Evolutionary conservation across 495 filamentous ascomycete species (phyloP), one percentile per base, ranked within the genome.

Genomic region (Tuber aestivum): DNA sequence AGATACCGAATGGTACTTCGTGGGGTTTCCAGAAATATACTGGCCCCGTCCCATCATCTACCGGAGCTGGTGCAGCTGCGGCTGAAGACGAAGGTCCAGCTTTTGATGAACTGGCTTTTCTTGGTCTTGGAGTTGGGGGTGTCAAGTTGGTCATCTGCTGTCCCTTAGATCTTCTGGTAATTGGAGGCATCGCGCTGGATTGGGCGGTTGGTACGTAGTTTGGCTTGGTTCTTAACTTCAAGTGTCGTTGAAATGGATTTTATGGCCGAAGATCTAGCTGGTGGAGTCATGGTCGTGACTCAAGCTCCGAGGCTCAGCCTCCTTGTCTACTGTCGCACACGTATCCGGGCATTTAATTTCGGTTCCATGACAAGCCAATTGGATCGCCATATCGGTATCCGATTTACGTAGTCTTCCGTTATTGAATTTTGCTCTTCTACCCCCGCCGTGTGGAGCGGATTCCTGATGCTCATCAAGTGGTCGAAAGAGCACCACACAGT

Each of bases 1-100:
- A 80, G 70, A 81, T 80, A 7, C 82, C 84, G 69, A 82, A 80
- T 10, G 84, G 80, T 0, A 75, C 50, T 69, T 84, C 82, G 37
- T 75, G 79, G 41, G 78, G 81, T 32, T 80, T 79, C 79, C 78
- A 86, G 81, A 85, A 86, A 77, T 78, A 86, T 44, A 86, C 73
- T 40, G 84, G 78, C 41, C 56, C 56, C 56, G 27, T 35, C 27
- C 56, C 56, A 8, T 65, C 56, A 65, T 35, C 27, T 65, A 65
- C 56, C 16, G 56, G 56, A 65, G 56, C 14, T 65, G 56, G 56
- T 3, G 56, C 27, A 2, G 56, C 56, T 65, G 56, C 56, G 56
- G 56, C 56, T 65, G 56, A 65, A 65, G 56, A 35, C 27, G 56
- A 35, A 20, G 56, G 32, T 65, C 27, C 27, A 35, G 27, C 27